Evolutionary conservation across 2,329 filamentous ascomycete genomes (phyloP), one percentile per base, ranked within the genome.

Genomic region (Colletotrichum noveboracense): DNA sequence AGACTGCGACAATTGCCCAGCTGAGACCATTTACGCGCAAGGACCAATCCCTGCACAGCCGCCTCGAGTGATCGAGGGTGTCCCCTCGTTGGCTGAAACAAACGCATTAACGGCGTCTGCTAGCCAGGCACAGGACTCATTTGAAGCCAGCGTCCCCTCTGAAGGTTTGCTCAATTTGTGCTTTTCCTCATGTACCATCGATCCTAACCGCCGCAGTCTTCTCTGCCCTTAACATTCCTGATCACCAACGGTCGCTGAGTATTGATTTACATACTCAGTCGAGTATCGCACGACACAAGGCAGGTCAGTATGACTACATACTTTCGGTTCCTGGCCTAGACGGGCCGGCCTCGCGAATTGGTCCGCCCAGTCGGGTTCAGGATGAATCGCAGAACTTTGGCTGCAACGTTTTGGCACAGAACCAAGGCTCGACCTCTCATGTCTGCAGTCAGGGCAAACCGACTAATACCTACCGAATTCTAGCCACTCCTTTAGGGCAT

Each of bases 261-360:
- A 48, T 13, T 56, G 26, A 70, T 58, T 30, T 26, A 24, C 4
- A 21, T 16, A 52, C 75, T 28, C 38, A 52, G 30, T 24, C 30
- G 43, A 61, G 71, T 24, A 81, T 87, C 65, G 79, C 82, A 66
- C 86, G 83, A 77, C 88, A 89, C 80, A 81, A 85, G 77, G 84
- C 85, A 83, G 87, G 87, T 85, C 84, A 89, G 81, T 90, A 88
- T 79, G 87, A 90, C 79, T 90, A 86, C 84, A 80, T 90, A 71
- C 80, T 90, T 48, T 85, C 85, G 28, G 83, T 86, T 76, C 82
- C 85, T 61, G 78, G 78, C 72, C 77, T 82, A 79, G 73, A 77
- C 36, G 77, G 66, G 34, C 34, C 66, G 24, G 76, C 76, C 76
- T 78, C 77, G 56, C 26, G 56, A 48, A 21, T 36, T 7, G 18